phyloP scores from a whole-genome alignment of 768 basidiomycete genomes.

The Gymnopilus dilepis region DNA sequence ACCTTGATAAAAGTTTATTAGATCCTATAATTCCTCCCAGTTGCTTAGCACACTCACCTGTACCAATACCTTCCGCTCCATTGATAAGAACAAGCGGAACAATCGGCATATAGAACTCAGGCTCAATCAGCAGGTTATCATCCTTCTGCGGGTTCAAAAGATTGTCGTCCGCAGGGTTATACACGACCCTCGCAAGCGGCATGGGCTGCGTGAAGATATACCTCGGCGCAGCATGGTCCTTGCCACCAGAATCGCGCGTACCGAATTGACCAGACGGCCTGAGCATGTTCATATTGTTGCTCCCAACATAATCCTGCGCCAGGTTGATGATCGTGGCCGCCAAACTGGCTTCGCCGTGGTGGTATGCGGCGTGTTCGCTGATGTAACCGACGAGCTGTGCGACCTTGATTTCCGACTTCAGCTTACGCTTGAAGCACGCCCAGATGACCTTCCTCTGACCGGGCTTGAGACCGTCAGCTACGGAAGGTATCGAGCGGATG shows the following conservation, averaged over 20 bases:
- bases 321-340: conserved; percentile 90
- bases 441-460: conserved; percentile 97
- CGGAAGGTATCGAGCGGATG: conserved; percentile 94
- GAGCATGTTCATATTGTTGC: conserved; percentile 92
- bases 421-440: conserved; percentile 93
- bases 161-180: conserved; percentile 84
- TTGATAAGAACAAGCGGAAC: conserved; percentile 91
- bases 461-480: conserved; percentile 94
- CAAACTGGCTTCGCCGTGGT: conserved; percentile 93
- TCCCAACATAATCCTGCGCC: conserved; percentile 93
- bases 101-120: conserved; percentile 92
- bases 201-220: conserved; percentile 91
- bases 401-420: conserved; percentile 93
- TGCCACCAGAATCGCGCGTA: conserved; percentile 91
- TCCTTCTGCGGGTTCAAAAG: conserved; percentile 86
- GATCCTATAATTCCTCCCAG: not conserved
- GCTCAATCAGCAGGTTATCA: conserved; percentile 86
- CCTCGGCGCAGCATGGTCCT: conserved; percentile 95
- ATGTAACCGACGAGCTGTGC: conserved; percentile 97
- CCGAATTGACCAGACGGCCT: conserved; percentile 94
- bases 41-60: conserved; percentile 56
- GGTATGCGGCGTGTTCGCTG: conserved; percentile 92
- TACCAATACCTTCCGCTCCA: conserved; percentile 97
- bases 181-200: conserved; percentile 74
- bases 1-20: conserved; percentile 50